Base-by-base conservation (phyloP, 192 early-diverging fungal species). In the Backusella parvicylindrica region DNA sequence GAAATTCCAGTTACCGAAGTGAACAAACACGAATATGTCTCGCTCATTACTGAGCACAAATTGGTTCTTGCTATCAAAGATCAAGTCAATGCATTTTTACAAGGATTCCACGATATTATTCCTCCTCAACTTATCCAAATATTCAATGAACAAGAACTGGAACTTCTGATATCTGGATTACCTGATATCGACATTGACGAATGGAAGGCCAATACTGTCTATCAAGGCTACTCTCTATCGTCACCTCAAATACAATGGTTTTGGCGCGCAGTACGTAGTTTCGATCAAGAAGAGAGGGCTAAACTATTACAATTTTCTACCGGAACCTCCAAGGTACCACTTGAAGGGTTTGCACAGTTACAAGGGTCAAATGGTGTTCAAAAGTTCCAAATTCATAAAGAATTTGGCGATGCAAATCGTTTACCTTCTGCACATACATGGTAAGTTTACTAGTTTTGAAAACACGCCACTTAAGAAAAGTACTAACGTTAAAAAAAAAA, bases 161-260 rank as follows among this genome's bases (percentile, higher is more conserved):
- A 99, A 81, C 88, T 99, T 60, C 82, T 99, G 73, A 99, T 99
- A 78, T 97, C 96, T 36, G 97, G 97, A 32, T 83, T 99, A 86
- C 97, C 97, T 3, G 97, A 99, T 77, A 97, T 99, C 75, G 97
- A 99, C 77, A 94, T 99, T 64, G 97, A 99, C 77, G 97, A 99
- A 82, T 98, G 97, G 97, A 95, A 96, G 77, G 98, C 98, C 84
- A 97, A 96, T 84, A 95, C 96, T 16, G 95, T 95, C 80, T 99
- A 99, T 82, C 93, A 96, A 73, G 94, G 95, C 47, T 99, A 96
- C 81, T 88, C 91, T 26, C 81, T 86, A 11, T 85, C 92, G 11
- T 94, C 94, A 26, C 95, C 95, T 35, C 96, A 97, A 81, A 93
- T 99, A 64, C 95, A 97, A 81, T 96, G 96, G 95, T 99, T 99